Conservation (phyloP, 1,284 basidiomycete genomes). For the Coniferiporia weirii region DNA sequence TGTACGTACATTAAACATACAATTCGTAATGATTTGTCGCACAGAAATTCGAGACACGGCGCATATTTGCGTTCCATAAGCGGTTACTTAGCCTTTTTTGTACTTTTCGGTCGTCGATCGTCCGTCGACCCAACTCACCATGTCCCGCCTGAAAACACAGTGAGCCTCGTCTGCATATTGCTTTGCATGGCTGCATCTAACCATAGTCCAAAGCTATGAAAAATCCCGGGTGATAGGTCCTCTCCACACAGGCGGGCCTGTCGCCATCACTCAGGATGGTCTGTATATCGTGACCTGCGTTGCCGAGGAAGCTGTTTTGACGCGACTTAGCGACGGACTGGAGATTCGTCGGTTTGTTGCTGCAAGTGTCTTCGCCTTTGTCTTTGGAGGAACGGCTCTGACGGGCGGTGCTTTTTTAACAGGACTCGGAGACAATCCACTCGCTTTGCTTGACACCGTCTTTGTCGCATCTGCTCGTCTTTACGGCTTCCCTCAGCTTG, state of each 20-base stretch:
- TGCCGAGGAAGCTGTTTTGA: slow-evolving; percentile 80
- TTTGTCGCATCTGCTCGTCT: slow-evolving; percentile 54
- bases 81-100: background rate
- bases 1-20: background rate
- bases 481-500: slow-evolving; percentile 67
- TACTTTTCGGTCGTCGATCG: slow-evolving; percentile 2
- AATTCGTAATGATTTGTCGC: too few relatives aligned
- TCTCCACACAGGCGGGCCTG: slow-evolving; percentile 84
- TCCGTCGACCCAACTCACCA: slow-evolving; percentile 26
- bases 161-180: slow-evolving; percentile 31
- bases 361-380: slow-evolving; percentile 44
- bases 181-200: slow-evolving; percentile 14
- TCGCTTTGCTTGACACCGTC: slow-evolving; percentile 66
- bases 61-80: background rate
- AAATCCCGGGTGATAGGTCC: slow-evolving; percentile 68
- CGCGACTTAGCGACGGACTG: slow-evolving; percentile 69
- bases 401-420: background rate
- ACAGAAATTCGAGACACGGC: too few relatives aligned
- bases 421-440: slow-evolving; percentile 64
- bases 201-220: slow-evolving; percentile 53
- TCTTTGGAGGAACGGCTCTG: background rate
- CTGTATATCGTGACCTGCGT: slow-evolving; percentile 80
- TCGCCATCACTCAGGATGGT: slow-evolving; percentile 79
- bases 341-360: slow-evolving; percentile 78
- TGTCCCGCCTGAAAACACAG: slow-evolving; percentile 55